Conservation (phyloP, 2,329 filamentous ascomycete species). For the Sclerotinia subarctica region DNA sequence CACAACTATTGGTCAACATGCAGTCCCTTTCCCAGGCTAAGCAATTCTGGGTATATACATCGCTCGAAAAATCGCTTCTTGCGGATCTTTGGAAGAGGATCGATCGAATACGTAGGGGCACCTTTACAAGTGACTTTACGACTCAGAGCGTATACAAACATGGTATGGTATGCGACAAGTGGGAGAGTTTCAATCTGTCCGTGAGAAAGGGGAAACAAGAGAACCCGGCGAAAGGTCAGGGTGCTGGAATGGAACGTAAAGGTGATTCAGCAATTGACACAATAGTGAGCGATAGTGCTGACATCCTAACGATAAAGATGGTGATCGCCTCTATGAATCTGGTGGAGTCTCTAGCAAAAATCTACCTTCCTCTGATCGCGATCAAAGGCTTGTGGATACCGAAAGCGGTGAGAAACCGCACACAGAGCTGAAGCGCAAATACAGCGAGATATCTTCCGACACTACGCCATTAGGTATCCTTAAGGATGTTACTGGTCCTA, state of each 20-base stretch:
- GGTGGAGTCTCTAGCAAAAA: neutral
- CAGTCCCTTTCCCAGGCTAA: too few species aligned
- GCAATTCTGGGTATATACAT: too few species aligned
- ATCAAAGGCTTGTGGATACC: neutral
- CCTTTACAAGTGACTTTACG: conserved; percentile 2
- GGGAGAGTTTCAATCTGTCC: neutral
- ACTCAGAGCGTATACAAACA: neutral
- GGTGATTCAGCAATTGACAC: neutral
- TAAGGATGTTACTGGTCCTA: too few species aligned
- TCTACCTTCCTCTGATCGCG: neutral
- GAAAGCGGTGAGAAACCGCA: neutral
- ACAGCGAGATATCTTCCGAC: neutral
- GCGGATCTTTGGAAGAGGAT: neutral
- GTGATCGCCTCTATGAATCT: neutral
- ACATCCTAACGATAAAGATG: neutral
- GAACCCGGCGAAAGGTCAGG: neutral
- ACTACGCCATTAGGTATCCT: neutral
- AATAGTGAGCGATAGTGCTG: neutral
- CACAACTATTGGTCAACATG: too few species aligned
- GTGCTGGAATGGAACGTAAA: conserved; percentile 1
- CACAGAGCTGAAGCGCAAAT: neutral
- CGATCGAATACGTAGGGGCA: neutral
- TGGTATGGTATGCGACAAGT: neutral
- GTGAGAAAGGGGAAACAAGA: too few species aligned
- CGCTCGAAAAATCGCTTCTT: too few species aligned